Base-by-base conservation (phyloP, 1,139 yeast genomes). In the Scheffersomyces segobiensis region DNA sequence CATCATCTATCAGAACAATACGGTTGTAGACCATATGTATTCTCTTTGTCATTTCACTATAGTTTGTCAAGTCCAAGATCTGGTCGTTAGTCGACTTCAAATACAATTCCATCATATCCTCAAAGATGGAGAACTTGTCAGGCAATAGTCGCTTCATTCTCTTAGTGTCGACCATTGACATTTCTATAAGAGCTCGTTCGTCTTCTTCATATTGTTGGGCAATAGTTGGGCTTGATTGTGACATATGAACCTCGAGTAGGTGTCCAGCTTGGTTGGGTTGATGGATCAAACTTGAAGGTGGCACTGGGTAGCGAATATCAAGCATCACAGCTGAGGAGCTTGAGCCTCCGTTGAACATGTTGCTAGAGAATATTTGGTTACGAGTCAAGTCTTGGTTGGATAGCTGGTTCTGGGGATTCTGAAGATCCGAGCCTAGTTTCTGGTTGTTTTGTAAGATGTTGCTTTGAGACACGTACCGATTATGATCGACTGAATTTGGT, bases 111-210 rank as follows among this genome's bases (percentile, higher is more conserved):
- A 59, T 56, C 46, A 63, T 52, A 32, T 54, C 49, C 8, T 49
- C 52, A 10, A 62, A 56, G 12, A 57, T 53, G 2, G 46, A 52
- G 49, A 62, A 63, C 1, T 55, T 52, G 18, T 54, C 57, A 3
- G 65, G 66, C 6, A 62, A 52, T 7, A 61, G 26, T 12, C 62
- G 49, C 50, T 56, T 58, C 49, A 62, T 63, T 42, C 59, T 55
- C 32, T 59, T 55, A 8, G 60, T 49, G 50, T 64, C 67, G 18
- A 57, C 50, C 56, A 57, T 53, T 14, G 60, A 53, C 10, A 65
- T 52, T 21, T 60, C 60, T 32, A 63, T 49, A 46, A 46, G 47
- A 12, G 53, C 50, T 2, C 24, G 12, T 20, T 50, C 50, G 26
- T 60, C 63, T 10, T 56, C 53, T 6, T 22, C 21, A 12, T 59